Percentiles rank a stretch among this genome's conserved stretches.
phyloP scores from a whole-genome alignment of 2,329 filamentous ascomycete genomes.

The Colletotrichum karsti region DNA sequence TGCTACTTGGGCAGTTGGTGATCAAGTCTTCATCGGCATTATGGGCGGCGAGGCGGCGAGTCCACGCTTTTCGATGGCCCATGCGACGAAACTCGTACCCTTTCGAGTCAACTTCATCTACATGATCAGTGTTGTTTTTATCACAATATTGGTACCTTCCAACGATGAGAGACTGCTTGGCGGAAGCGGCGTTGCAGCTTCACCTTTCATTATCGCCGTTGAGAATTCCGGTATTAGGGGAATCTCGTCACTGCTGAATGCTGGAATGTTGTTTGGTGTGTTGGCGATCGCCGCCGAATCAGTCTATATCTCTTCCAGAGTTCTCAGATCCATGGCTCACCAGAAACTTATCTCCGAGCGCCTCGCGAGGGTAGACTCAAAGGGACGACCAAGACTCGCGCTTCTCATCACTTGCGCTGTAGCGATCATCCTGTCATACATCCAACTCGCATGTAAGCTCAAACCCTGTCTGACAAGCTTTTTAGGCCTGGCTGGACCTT shows the following conservation, averaged over 20 bases:
- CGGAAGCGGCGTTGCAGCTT: background rate
- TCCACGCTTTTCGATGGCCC: background rate
- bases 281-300: background rate
- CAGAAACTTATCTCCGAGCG: background rate
- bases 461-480: background rate
- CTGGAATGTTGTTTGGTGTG: background rate
- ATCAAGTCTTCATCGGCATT: slow-evolving; percentile 2
- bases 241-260: background rate
- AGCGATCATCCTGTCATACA: background rate
- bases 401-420: background rate
- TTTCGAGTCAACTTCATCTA: background rate
- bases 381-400: background rate
- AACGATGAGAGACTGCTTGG: background rate
- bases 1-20: background rate
- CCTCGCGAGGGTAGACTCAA: background rate
- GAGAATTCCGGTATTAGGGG: background rate
- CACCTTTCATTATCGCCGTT: background rate
- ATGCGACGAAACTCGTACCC: background rate
- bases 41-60: slow-evolving; percentile 1
- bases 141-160: background rate
- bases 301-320: background rate
- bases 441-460: background rate
- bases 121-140: background rate
- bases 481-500: background rate
- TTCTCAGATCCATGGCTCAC: background rate